Conservation (phyloP, 352 stramenopile species). For the Phytophthora multivora region DNA sequence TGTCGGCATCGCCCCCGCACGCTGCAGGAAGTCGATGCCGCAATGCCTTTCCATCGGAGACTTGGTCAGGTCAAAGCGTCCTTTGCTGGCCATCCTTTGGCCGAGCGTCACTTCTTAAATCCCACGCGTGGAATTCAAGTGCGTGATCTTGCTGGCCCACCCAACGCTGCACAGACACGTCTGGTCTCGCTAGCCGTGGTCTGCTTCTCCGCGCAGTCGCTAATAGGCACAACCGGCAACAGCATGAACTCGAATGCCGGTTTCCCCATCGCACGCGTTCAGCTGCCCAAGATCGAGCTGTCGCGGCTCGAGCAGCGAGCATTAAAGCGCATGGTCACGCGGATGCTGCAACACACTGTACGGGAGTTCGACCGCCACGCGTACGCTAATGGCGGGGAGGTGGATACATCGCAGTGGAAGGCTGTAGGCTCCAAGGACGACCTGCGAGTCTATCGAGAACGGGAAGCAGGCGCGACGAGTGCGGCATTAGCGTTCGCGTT, state of each 20-base stretch:
- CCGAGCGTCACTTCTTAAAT: slow-evolving; percentile 2
- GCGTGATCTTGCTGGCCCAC: slow-evolving; percentile 2
- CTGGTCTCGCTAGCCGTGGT: not conserved
- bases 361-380: slow-evolving; percentile 39
- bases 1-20: not conserved
- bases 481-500: slow-evolving; percentile 14
- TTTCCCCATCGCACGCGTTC: slow-evolving; percentile 36
- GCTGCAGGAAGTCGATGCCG: not conserved
- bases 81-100: too few species aligned
- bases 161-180: slow-evolving; percentile 4
- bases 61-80: too few species aligned
- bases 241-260: slow-evolving; percentile 12
- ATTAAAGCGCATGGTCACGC: slow-evolving; percentile 24
- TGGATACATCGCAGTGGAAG: slow-evolving; percentile 44
- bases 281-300: slow-evolving; percentile 31
- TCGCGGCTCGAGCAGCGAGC: slow-evolving; percentile 21
- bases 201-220: slow-evolving; percentile 12
- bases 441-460: slow-evolving; percentile 25
- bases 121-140: slow-evolving; percentile 7
- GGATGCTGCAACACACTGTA: slow-evolving; percentile 39
- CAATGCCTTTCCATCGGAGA: too few species aligned
- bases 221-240: not conserved
- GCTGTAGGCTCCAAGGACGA: slow-evolving; percentile 18
- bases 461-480: slow-evolving; percentile 16
- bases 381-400: slow-evolving; percentile 15